Percentiles rank a stretch among this genome's conserved stretches.
These are phyloP conservation scores for Aspergillus cristatus DNA, from an alignment of 495 filamentous ascomycete genomes.

Conservation along the genomic window DNA sequence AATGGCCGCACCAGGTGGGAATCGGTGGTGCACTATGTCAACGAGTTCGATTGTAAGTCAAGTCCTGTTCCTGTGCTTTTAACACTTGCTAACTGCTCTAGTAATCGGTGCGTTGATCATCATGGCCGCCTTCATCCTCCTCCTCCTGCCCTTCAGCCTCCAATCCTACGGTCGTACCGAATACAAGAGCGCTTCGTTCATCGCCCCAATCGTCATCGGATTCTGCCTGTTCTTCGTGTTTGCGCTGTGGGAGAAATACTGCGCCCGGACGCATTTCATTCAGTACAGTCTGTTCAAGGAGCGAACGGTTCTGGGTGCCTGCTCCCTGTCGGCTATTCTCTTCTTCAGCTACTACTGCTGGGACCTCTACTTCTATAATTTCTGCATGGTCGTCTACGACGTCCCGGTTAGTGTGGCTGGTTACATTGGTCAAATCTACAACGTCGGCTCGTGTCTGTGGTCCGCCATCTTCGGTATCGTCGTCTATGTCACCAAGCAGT, in stretches of 20 bases:
- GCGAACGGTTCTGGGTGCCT: slow-evolving; percentile 58
- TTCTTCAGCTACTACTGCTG: slow-evolving; percentile 60
- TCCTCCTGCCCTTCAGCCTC: slow-evolving; percentile 56
- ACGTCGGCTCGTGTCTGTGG: slow-evolving; percentile 57
- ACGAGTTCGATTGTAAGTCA: slow-evolving; percentile 49
- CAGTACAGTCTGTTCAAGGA: slow-evolving; percentile 49
- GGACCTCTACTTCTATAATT: slow-evolving; percentile 61
- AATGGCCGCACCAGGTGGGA: slow-evolving; percentile 37
- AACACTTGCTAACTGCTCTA: slow-evolving; percentile 11
- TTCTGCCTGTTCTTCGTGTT: slow-evolving; percentile 47
- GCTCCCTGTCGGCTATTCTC: slow-evolving; percentile 40
- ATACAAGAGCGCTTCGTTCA: slow-evolving; percentile 45
- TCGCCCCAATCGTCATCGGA: slow-evolving; percentile 49
- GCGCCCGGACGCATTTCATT: slow-evolving; percentile 53
- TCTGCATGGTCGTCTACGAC: slow-evolving; percentile 60
- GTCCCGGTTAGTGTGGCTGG: slow-evolving; percentile 47
- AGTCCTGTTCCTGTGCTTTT: neutral
- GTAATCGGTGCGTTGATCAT: slow-evolving; percentile 50
- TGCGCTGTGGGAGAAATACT: slow-evolving; percentile 46
- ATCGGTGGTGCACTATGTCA: slow-evolving; percentile 43
- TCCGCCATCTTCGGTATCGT: slow-evolving; percentile 48
- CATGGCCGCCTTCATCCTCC: slow-evolving; percentile 47
- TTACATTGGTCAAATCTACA: slow-evolving; percentile 63
- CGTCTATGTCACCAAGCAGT: slow-evolving; percentile 47
- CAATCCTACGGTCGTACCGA: slow-evolving; percentile 34